Base-by-base conservation (phyloP, 2,329 filamentous ascomycete genomes). In the Cladosporium cucumerinum region DNA sequence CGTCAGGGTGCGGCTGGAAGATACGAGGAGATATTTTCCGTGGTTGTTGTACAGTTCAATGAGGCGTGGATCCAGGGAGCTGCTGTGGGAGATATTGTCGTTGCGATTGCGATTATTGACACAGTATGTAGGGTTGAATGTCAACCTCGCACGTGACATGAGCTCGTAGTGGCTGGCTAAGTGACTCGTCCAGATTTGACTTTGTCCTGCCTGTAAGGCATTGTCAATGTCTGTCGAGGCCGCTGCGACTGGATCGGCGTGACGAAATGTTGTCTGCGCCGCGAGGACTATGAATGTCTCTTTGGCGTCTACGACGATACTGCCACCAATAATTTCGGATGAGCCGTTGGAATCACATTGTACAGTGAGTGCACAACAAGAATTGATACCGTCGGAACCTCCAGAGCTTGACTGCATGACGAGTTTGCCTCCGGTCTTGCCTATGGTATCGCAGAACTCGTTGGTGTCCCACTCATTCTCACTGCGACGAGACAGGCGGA, bases 401-500 rank as follows among this genome's bases (percentile, higher is more conserved):
- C 39, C 39, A 4, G 39, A 46, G 39, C 39, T 46, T 8, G 39
- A 46, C n/a, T 46, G 39, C 39, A 46, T 46, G 39, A 46, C 39
- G 11, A 46, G 18, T 46, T 21, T 46, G 39, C 23, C n/a, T 5
- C n/a, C 75, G 76, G 54, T 75, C 75, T 67, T 57, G 66, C 71
- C n/a, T 68, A 80, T 64, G 18, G 76, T 76, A 66, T 80, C 78
- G 23, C 80, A 69, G 64, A 79, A 81, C 65, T 81, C 79, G 66
- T 80, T 79, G 1, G 77, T 78, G 67, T 81, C 80, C 68, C 75
- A 79, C 58, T 80, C 78, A 14, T 77, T 67, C 63, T 81, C 78
- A 59, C 79, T 78, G 63, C 78, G 72, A 4, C 79, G 76, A 49
- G 78, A 72, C 11, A 78, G 69, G 64, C 76, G 74, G 5, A 78